These are phyloP conservation scores for Paraconiothyrium brasiliense DNA, from an alignment of 2,329 filamentous ascomycete species.

Conservation along the genomic window DNA sequence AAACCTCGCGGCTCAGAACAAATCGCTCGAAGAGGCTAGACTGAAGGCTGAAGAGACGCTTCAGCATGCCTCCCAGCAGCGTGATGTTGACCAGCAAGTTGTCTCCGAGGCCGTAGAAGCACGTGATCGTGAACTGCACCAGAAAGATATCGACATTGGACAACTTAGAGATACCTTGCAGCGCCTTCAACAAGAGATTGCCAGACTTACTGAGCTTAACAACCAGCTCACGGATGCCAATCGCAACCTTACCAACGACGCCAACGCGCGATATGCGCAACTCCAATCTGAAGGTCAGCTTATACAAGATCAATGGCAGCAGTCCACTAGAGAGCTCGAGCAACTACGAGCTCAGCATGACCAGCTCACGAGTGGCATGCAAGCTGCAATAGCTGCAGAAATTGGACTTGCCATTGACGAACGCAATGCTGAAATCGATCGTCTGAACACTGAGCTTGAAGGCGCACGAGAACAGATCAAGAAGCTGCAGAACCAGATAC, in stretches of 20 bases:
- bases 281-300: slow-evolving; percentile 72
- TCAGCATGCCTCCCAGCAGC: slow-evolving; percentile 63
- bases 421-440: slow-evolving; percentile 84
- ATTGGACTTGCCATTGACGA: slow-evolving; percentile 73
- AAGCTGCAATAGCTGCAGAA: slow-evolving; percentile 68
- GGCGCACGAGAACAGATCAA: slow-evolving; percentile 71
- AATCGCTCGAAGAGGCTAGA: slow-evolving; percentile 77
- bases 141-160: slow-evolving; percentile 88
- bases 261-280: slow-evolving; percentile 74
- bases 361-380: slow-evolving; percentile 69
- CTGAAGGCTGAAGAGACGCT: slow-evolving; percentile 72
- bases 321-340: slow-evolving; percentile 74
- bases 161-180: slow-evolving; percentile 80
- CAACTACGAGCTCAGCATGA: slow-evolving; percentile 71
- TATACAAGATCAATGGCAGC: slow-evolving; percentile 63
- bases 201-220: slow-evolving; percentile 83
- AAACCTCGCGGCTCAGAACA: slow-evolving; percentile 85
- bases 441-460: slow-evolving; percentile 80
- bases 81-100: slow-evolving; percentile 61
- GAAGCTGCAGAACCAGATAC: slow-evolving; percentile 67
- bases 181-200: slow-evolving; percentile 83
- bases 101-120: slow-evolving; percentile 66
- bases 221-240: slow-evolving; percentile 81
- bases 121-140: slow-evolving; percentile 75
- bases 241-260: slow-evolving; percentile 76